Base-by-base conservation (phyloP, 176 grass and related monocot genomes). In the Musa acuminata region DNA sequence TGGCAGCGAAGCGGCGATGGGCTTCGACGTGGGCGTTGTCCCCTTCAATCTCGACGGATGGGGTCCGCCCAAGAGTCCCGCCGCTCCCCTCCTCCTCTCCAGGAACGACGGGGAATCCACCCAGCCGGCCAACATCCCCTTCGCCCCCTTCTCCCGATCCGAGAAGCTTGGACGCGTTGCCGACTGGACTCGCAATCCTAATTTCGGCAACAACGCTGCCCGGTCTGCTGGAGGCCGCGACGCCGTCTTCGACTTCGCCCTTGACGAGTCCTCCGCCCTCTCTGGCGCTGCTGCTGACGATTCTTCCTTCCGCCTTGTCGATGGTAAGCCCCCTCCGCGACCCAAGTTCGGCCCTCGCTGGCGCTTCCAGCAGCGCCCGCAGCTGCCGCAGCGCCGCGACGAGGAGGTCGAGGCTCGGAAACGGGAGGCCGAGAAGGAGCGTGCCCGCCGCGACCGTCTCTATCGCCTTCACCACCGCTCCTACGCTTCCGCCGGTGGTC, bases 351-450 rank as follows among this genome's bases (percentile, higher is more conserved):
- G 71, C 20, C 71, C 71, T 12, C 71, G 71, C 51, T 72, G 71
- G 71, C 71, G 71, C 1, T 72, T 74, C 72, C 72, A 74, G 72
- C 72, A 74, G 53, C 52, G 53, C 0, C 72, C 72, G 14, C 72
- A 74, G 72, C 72, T 74, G 2, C 72, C 72, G 17, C 72, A 74
- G 53, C 72, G 72, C 25, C 72, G 72, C 14, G 72, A 74, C 72
- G 72, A 74, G 72, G 72, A 74, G 72, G 72, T 74, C 23, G 72
- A 74, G 72, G 72, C 72, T 51, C 51, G 51, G 21, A 73, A 73
- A 22, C 71, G 71, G 4, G 71, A 73, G 71, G 71, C 71, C 20
- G 71, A 73, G 4, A 73, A 73, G 71, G 71, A 73, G 71, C 72
- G 72, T 8, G 72, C 52, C 25, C 72, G 72, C 72, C 72, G 52